These are phyloP conservation scores for Colletotrichum acutatum DNA, from an alignment of 2,329 filamentous ascomycete genomes.

Conservation along the genomic window DNA sequence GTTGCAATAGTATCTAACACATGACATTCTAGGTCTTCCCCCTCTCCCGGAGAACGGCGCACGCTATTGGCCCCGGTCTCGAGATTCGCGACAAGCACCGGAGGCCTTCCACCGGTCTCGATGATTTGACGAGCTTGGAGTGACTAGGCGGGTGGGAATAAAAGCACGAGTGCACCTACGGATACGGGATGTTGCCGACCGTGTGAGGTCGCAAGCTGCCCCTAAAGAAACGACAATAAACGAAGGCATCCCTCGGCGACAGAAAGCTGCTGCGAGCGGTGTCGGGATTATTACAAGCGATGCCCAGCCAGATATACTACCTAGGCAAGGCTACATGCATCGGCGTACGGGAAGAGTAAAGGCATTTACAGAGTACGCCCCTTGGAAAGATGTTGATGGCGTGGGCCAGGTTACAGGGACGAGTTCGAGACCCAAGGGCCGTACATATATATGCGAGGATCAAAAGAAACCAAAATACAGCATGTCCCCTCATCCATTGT, in stretches of 20 bases:
- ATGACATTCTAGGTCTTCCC: conserved; percentile 63
- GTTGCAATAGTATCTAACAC: neutral
- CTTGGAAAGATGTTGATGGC: conserved; percentile 15
- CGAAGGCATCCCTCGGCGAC: neutral
- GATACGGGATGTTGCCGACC: neutral
- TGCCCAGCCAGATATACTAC: neutral
- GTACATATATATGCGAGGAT: conserved; percentile 20
- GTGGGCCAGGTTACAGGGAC: neutral
- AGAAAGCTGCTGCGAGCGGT: neutral
- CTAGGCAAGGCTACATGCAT: conserved; percentile 15
- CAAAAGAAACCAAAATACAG: conserved; percentile 13
- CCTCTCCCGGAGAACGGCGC: conserved; percentile 67
- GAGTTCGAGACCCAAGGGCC: neutral
- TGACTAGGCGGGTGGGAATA: conserved; percentile 47
- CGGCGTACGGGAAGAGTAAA: conserved; percentile 8
- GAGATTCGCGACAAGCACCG: conserved; percentile 78
- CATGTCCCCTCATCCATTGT: neutral
- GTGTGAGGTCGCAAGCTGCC: neutral
- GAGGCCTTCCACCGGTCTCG: conserved; percentile 66
- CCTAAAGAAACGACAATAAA: neutral
- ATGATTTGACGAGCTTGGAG: conserved; percentile 77
- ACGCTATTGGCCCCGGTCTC: conserved; percentile 82
- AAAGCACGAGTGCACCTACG: neutral
- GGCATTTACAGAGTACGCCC: conserved; percentile 1
- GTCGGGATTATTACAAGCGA: neutral